Evolutionary conservation across 2,329 filamentous ascomycete species (phyloP).

Genomic region (Fusarium drepaniforme): DNA sequence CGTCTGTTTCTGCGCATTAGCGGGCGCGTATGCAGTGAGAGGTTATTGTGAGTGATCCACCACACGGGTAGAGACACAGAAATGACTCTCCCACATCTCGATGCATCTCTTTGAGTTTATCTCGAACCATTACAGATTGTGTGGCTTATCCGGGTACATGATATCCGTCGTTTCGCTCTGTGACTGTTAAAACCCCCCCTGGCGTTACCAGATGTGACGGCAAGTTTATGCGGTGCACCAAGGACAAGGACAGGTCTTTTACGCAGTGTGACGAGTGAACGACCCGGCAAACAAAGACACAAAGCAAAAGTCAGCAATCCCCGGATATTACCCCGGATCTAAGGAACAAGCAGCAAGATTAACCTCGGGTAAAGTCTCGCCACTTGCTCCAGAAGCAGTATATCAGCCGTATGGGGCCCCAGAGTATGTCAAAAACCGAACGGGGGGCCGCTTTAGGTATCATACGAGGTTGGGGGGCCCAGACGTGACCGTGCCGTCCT

Average conservation of each 20-base stretch:
- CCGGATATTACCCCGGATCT: slow-evolving; percentile 33
- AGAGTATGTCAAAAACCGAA: slow-evolving; percentile 12
- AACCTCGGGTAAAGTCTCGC: slow-evolving; percentile 19
- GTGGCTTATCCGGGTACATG: neutral
- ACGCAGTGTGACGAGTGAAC: neutral
- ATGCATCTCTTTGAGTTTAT: slow-evolving; percentile 1
- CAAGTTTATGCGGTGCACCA: neutral
- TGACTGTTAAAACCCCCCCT: neutral
- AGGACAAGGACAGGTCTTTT: neutral
- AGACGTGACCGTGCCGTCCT: slow-evolving; percentile 5
- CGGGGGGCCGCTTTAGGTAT: slow-evolving; percentile 17
- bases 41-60: neutral
- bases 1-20: neutral
- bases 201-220: neutral
- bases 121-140: neutral
- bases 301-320: neutral
- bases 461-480: slow-evolving; percentile 17
- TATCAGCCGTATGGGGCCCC: slow-evolving; percentile 31
- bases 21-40: neutral
- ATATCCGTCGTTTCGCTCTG: neutral
- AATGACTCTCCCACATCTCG: slow-evolving; percentile 1
- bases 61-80: neutral
- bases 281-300: neutral
- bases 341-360: slow-evolving; percentile 16
- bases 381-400: slow-evolving; percentile 18